Conservation (phyloP, 805 yeast genomes). For the Ogataea dorogensis region DNA sequence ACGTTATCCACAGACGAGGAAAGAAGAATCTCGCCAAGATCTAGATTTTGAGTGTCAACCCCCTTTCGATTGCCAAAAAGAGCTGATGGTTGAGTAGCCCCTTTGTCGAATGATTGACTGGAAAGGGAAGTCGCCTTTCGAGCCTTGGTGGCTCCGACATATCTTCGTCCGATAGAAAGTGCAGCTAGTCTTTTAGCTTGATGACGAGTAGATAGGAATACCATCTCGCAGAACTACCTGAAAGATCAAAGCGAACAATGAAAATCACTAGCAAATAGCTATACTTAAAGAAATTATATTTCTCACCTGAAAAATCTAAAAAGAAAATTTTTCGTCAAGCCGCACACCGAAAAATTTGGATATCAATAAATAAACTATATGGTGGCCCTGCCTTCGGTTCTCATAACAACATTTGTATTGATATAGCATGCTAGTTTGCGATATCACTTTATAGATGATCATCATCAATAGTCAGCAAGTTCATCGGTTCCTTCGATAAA, state of each 20-base stretch:
- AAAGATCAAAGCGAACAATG: background rate
- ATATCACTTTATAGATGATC: slow-evolving; percentile 20
- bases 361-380: no score
- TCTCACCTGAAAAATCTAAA: background rate
- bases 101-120: slow-evolving; percentile 5
- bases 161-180: slow-evolving; percentile 2
- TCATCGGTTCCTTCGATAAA: slow-evolving; percentile 32
- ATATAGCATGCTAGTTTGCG: no score
- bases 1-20: slow-evolving; percentile 30
- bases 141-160: slow-evolving; percentile 6
- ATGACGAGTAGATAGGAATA: slow-evolving; percentile 3
- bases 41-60: background rate
- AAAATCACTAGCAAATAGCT: slow-evolving; percentile 1
- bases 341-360: slow-evolving; percentile 3
- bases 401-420: no score
- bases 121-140: slow-evolving; percentile 17
- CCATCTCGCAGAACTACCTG: background rate
- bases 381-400: no score
- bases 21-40: slow-evolving; percentile 9
- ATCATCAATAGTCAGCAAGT: slow-evolving; percentile 34
- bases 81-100: slow-evolving; percentile 12
- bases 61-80: slow-evolving; percentile 12
- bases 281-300: background rate
- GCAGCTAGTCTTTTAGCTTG: slow-evolving; percentile 1
- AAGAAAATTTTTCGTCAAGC: slow-evolving; percentile 8